Evolutionary conservation across 768 basidiomycete species (phyloP), one percentile per base, ranked within the genome.

Genomic region (Tricholoma saponaceum): DNA sequence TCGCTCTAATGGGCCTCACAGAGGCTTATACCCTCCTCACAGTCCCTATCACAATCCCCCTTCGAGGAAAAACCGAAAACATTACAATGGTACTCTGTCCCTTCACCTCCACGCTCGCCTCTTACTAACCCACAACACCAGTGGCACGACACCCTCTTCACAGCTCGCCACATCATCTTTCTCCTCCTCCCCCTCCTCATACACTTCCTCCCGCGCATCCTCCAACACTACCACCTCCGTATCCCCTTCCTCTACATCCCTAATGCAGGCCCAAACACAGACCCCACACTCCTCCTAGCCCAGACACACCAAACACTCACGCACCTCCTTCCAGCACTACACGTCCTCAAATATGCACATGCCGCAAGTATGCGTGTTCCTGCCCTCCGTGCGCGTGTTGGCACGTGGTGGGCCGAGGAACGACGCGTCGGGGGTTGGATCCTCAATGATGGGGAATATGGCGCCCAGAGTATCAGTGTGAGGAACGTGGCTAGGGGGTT

Each of bases 111-210:
- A 2, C 30, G 20, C 2, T 30, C 39, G 9, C 5, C n/a, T 3
- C 8, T 30, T 18, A 28, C 14, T 18, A 43, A 3, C 33, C 32
- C 18, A 16, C 13, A 37, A 37, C 33, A 10, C 14, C 58, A 90
- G 89, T 86, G 84, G 83, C 85, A 89, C 70, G 87, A 90, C 66
- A 73, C 66, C 25, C 70, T 86, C 35, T 78, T 80, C 66, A 66
- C 76, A 50, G 59, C 71, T 32, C 87, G 89, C n/a, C 79, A 81
- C 54, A 25, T 75, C 1, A 67, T 87, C 54, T 86, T 90, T 71
- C 72, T 89, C 56, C 6, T 77, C 28, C 73, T 90, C 2, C 85
- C 87, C 4, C 60, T 83, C 25, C 33, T 80, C 52, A 65, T 84
- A 9, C 77, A 80, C 65, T 60, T 74, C 51, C 76, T 82, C 4